Evolutionary conservation across 2,329 filamentous ascomycete species (phyloP).

Genomic region (Triangularia setosa): DNA sequence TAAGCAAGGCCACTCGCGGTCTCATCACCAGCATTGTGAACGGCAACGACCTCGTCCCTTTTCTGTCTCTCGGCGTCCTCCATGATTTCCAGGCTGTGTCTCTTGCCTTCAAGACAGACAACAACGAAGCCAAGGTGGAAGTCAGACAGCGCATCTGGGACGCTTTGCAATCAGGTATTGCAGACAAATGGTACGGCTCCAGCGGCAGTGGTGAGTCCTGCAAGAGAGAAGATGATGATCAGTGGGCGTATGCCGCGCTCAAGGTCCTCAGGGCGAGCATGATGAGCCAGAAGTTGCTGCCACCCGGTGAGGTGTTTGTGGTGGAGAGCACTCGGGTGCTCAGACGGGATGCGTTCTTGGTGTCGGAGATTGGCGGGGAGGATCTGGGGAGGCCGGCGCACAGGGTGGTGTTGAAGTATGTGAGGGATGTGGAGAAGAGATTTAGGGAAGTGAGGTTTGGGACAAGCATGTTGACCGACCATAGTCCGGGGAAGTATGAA

Average conservation of each 20-base stretch:
- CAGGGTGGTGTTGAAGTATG: slow-evolving; percentile 65
- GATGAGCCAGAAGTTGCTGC: slow-evolving; percentile 65
- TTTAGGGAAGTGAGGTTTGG: slow-evolving; percentile 71
- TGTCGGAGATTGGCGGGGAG: slow-evolving; percentile 27
- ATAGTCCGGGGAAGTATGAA: slow-evolving; percentile 72
- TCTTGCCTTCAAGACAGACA: slow-evolving; percentile 68
- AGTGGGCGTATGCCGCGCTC: slow-evolving; percentile 66
- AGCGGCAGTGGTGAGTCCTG: background rate
- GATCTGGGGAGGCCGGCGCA: slow-evolving; percentile 53
- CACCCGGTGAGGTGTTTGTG: slow-evolving; percentile 72
- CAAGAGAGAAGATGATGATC: slow-evolving; percentile 46
- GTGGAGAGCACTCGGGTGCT: slow-evolving; percentile 66
- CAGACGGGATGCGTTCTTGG: slow-evolving; percentile 59
- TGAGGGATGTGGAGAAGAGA: slow-evolving; percentile 64
- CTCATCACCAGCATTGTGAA: slow-evolving; percentile 73
- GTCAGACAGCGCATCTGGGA: slow-evolving; percentile 64
- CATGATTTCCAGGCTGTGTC: slow-evolving; percentile 72
- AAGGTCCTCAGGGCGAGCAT: slow-evolving; percentile 64
- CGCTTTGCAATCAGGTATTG: slow-evolving; percentile 57
- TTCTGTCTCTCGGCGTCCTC: slow-evolving; percentile 67
- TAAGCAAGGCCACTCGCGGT: slow-evolving; percentile 66
- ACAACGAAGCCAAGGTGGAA: slow-evolving; percentile 62
- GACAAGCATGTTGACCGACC: slow-evolving; percentile 70
- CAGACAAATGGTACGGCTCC: slow-evolving; percentile 55
- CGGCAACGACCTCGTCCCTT: slow-evolving; percentile 69